These are phyloP conservation scores for Penicillium sp. DNA, from an alignment of 2,329 filamentous ascomycete genomes.

Conservation along the genomic window DNA sequence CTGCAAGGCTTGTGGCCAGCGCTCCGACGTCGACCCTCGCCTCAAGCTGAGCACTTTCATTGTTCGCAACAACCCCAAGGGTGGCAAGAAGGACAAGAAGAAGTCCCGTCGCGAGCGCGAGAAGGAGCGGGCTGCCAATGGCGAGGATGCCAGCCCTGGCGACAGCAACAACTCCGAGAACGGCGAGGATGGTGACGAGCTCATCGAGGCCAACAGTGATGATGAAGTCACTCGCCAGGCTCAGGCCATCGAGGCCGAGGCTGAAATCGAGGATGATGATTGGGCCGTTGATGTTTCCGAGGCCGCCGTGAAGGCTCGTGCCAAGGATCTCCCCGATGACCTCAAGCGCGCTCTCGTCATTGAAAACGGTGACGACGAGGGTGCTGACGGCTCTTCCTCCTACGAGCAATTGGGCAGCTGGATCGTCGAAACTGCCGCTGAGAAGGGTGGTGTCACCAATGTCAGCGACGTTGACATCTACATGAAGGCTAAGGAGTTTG, in stretches of 20 bases:
- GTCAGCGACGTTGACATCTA: slow-evolving; percentile 90
- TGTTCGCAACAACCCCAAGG: slow-evolving; percentile 86
- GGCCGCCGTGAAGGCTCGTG: slow-evolving; percentile 90
- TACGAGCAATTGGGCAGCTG: slow-evolving; percentile 94
- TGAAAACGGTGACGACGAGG: slow-evolving; percentile 76
- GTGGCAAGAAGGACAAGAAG: slow-evolving; percentile 95
- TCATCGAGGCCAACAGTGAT: slow-evolving; percentile 75
- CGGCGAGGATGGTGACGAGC: slow-evolving; percentile 64
- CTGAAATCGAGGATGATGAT: slow-evolving; percentile 77
- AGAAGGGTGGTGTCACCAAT: slow-evolving; percentile 71
- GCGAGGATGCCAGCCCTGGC: slow-evolving; percentile 61
- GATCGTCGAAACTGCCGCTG: slow-evolving; percentile 74
- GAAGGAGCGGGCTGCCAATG: slow-evolving; percentile 68
- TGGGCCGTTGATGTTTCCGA: slow-evolving; percentile 98
- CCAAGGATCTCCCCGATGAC: slow-evolving; percentile 88
- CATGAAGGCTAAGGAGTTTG: slow-evolving; percentile 93
- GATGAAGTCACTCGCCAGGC: slow-evolving; percentile 84
- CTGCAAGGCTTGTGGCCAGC: slow-evolving; percentile 98
- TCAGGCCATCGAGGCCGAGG: slow-evolving; percentile 69
- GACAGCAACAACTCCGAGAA: slow-evolving; percentile 67
- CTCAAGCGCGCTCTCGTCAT: slow-evolving; percentile 90
- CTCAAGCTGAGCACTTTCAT: slow-evolving; percentile 98
- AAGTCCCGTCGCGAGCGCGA: slow-evolving; percentile 78
- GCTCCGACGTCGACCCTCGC: slow-evolving; percentile 85
- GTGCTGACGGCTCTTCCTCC: slow-evolving; percentile 73